Evolutionary conservation across 495 filamentous ascomycete genomes (phyloP), one percentile per base, ranked within the genome.

Genomic region (Tricharina praecox): DNA sequence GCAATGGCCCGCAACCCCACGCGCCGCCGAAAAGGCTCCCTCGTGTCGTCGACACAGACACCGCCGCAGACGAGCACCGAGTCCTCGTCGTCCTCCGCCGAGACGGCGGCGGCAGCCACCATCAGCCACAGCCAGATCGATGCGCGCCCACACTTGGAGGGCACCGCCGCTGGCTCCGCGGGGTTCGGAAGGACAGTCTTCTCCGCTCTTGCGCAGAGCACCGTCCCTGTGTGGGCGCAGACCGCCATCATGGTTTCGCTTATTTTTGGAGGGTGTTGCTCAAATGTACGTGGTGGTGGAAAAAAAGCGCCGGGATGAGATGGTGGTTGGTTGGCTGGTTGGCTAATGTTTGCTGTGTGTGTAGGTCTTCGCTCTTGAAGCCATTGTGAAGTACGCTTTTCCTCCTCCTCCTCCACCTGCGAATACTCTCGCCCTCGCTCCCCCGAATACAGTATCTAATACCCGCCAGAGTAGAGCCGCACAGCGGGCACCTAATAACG

Each of bases 291-390:
- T n/a, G n/a, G n/a, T n/a, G n/a, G n/a, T n/a, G n/a, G n/a, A n/a
- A n/a, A n/a, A n/a, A n/a, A n/a, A n/a, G n/a, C n/a, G n/a, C n/a
- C n/a, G n/a, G n/a, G n/a, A n/a, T n/a, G n/a, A n/a, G n/a, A n/a
- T n/a, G n/a, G n/a, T n/a, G n/a, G n/a, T n/a, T n/a, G n/a, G n/a
- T n/a, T n/a, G n/a, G n/a, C n/a, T n/a, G n/a, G n/a, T n/a, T n/a
- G n/a, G n/a, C n/a, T n/a, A 92, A 90, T 34, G 90, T 92, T 30
- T 99, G 92, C 60, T 99, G 92, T 70, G 85, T 85, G 25, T 96
- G 96, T 70, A 92, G 82, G 82, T 86, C 23, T 96, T 93, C 66
- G 82, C 87, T 5, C 76, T 99, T 33, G 90, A 99, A 63, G 85
- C 84, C 18, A 93, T 97, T 56, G 76, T 97, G 58, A 93, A 93